Percentiles rank a stretch among this genome's conserved stretches.
Conservation (phyloP, 2,329 filamentous ascomycete genomes). For the Aotearoamyces nothofagi region DNA sequence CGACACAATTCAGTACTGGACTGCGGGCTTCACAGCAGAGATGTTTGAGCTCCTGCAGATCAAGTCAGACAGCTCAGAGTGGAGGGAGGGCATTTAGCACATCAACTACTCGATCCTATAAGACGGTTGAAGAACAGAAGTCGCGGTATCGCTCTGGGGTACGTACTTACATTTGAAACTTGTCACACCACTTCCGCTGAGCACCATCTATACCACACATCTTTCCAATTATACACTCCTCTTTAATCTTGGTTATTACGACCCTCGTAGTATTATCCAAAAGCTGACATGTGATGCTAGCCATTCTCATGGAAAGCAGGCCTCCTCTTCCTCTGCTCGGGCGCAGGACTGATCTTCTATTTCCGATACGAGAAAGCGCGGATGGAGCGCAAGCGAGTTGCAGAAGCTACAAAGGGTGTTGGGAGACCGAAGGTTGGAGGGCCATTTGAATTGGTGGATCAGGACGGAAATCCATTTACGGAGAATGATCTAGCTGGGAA, state of each 20-base stretch:
- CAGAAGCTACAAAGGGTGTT: conserved; percentile 84
- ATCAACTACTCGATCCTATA: conserved; percentile 10
- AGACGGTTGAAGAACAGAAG: conserved; percentile 18
- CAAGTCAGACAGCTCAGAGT: too few species aligned
- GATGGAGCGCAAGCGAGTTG: conserved; percentile 76
- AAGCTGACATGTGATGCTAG: too few species aligned
- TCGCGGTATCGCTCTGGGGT: conserved; percentile 17
- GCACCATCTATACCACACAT: too few species aligned
- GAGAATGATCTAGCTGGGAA: conserved; percentile 74
- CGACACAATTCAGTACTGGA: too few species aligned
- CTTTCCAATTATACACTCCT: too few species aligned
- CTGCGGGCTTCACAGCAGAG: conserved; percentile 1
- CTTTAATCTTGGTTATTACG: too few species aligned
- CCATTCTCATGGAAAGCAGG: conserved; percentile 93
- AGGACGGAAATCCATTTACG: conserved; percentile 64
- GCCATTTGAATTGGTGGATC: conserved; percentile 66
- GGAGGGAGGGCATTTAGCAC: conserved; percentile 7
- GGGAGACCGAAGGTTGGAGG: conserved; percentile 90
- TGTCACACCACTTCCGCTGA: too few species aligned
- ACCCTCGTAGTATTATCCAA: too few species aligned
- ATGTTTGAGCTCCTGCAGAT: conserved; percentile 4
- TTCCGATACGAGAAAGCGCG: conserved; percentile 88
- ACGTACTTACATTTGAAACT: too few species aligned
- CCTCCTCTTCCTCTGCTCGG: conserved; percentile 67
- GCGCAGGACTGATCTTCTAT: conserved; percentile 67